Conservation (phyloP, 768 basidiomycete genomes). For the Steccherinum ochraceum region DNA sequence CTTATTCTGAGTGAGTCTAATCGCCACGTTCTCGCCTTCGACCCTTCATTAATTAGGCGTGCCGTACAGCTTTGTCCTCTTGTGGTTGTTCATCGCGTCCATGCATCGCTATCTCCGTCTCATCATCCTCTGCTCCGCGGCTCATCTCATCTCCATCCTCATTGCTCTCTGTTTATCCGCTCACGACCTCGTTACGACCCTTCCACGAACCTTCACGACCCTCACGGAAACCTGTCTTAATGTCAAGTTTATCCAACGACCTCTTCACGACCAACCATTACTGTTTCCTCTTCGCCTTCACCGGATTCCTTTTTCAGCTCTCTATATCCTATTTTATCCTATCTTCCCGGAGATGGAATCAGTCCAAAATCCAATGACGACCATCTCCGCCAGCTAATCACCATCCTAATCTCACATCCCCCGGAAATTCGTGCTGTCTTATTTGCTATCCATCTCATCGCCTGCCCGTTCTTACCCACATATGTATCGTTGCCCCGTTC, state of each 20-base stretch:
- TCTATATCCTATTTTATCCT: not conserved
- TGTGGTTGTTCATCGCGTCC: not conserved
- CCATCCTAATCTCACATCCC: not conserved
- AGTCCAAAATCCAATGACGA: not conserved
- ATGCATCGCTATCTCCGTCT: not conserved
- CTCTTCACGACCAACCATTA: not conserved
- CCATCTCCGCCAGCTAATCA: not conserved
- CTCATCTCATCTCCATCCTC: not conserved
- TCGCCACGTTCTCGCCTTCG: not conserved
- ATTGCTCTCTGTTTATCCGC: not conserved
- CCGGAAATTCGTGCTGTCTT: not conserved
- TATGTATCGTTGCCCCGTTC: not conserved
- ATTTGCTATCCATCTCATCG: not conserved
- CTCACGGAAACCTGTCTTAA: not conserved
- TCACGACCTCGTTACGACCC: conserved; percentile 8
- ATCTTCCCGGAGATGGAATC: not conserved
- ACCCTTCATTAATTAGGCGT: too few species aligned
- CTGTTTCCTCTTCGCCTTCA: not conserved
- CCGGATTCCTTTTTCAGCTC: not conserved
- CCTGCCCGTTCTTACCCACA: not conserved
- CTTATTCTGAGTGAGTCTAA: not conserved
- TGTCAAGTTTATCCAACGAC: not conserved
- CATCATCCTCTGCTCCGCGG: not conserved
- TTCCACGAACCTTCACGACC: conserved; percentile 3
- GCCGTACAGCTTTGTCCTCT: too few species aligned